Conservation (phyloP, 345 rosid species). For the Diplotaxis tenuifolia region DNA sequence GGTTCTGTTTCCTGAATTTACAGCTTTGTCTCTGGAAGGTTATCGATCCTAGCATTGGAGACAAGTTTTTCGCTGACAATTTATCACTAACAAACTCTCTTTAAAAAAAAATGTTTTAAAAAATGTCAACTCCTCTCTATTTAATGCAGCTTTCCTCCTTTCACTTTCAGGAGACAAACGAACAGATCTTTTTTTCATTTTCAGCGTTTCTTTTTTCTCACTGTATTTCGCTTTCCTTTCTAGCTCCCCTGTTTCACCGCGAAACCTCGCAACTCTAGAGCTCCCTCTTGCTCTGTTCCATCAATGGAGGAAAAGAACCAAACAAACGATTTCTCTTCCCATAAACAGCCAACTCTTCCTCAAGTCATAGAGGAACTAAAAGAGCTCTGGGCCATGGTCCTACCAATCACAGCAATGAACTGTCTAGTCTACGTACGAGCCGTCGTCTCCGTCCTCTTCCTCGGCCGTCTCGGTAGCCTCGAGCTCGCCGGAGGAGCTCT, state of each 20-base stretch:
- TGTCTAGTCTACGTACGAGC: conserved; percentile 71
- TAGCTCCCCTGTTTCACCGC: conserved; percentile 22
- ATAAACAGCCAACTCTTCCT: conserved; percentile 48
- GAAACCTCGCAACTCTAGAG: background rate
- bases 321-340: conserved; percentile 42
- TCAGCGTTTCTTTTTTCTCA: background rate
- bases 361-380: conserved; percentile 79
- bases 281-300: background rate
- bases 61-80: background rate
- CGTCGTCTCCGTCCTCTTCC: conserved; percentile 81
- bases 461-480: conserved; percentile 87
- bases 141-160: conserved; percentile 35
- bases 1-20: background rate
- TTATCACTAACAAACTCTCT: background rate
- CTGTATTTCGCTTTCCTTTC: conserved; percentile 12
- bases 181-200: conserved; percentile 15
- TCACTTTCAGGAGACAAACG: conserved; percentile 34
- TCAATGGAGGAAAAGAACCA: conserved; percentile 53
- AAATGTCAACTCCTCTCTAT: conserved; percentile 16
- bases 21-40: background rate
- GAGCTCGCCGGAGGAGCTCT: conserved; percentile 98
- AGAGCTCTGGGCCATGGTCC: conserved; percentile 84
- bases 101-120: background rate
- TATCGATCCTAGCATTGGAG: background rate
- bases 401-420: conserved; percentile 89